A percentile compares a stretch with the other conserved stretches of the same genome.
These are phyloP conservation scores for Boletus speciosus DNA, from an alignment of 768 basidiomycete species.

Conservation along the genomic window DNA sequence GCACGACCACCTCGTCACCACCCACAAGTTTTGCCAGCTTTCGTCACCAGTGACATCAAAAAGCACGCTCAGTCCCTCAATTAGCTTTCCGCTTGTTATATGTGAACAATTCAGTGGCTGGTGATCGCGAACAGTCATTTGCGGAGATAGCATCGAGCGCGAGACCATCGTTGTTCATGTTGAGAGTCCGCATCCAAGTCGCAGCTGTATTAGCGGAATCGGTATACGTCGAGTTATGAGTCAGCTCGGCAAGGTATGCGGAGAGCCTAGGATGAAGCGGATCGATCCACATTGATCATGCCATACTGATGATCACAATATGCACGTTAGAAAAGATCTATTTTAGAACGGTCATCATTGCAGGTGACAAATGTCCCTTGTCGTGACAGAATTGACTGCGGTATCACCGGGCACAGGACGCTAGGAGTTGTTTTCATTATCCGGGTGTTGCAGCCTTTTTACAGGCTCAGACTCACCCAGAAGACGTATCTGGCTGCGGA, in stretches of 20 bases:
- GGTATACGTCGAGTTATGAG: slow-evolving; percentile 42
- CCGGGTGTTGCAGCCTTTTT: too few species aligned
- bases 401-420: slow-evolving; percentile 42
- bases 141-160: slow-evolving; percentile 48
- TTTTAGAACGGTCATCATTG: not conserved
- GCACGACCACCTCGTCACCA: not conserved
- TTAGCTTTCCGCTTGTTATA: slow-evolving; percentile 54
- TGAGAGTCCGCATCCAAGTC: slow-evolving; percentile 46
- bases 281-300: not conserved
- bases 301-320: not conserved
- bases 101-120: slow-evolving; percentile 47
- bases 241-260: slow-evolving; percentile 46
- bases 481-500: slow-evolving; percentile 40
- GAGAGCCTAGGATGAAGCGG: slow-evolving; percentile 36
- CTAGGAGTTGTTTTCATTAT: slow-evolving; percentile 20
- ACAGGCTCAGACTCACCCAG: slow-evolving; percentile 36
- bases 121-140: slow-evolving; percentile 45
- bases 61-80: slow-evolving; percentile 50
- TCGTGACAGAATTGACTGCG: slow-evolving; percentile 48
- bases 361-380: slow-evolving; percentile 6
- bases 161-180: slow-evolving; percentile 40
- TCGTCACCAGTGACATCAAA: slow-evolving; percentile 39
- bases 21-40: slow-evolving; percentile 43
- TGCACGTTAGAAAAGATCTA: slow-evolving; percentile 42
- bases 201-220: slow-evolving; percentile 46